These are phyloP conservation scores for Beverwykella pulmonaria DNA, from an alignment of 495 filamentous ascomycete species.

Conservation along the genomic window DNA sequence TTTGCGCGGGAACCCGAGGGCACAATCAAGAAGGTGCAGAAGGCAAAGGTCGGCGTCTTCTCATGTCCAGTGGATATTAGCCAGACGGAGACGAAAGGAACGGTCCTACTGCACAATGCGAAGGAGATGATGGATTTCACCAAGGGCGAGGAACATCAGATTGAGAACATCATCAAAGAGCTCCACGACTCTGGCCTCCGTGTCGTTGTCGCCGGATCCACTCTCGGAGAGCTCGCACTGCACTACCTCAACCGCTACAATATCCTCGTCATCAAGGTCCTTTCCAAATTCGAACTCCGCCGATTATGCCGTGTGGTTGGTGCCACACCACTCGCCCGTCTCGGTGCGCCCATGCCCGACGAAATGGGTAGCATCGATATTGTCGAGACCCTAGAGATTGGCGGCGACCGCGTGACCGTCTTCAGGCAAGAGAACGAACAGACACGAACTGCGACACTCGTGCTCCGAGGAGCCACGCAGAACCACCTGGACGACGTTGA, in stretches of 20 bases:
- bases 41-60: conserved; percentile 96
- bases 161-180: conserved; percentile 91
- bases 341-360: conserved; percentile 98
- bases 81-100: conserved; percentile 99
- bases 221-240: conserved; percentile 90
- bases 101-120: conserved; percentile 94
- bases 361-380: conserved; percentile 96
- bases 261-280: conserved; percentile 94
- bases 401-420: conserved; percentile 96
- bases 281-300: conserved; percentile 96
- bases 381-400: conserved; percentile 97
- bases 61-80: conserved; percentile 93
- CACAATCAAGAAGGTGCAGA: conserved; percentile 79
- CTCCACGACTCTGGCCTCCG: conserved; percentile 90
- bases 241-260: conserved; percentile 98
- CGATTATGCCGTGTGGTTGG: conserved; percentile 94
- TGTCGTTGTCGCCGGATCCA: conserved; percentile 86
- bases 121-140: conserved; percentile 99
- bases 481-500: conserved; percentile 98
- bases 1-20: conserved; percentile 90
- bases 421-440: conserved; percentile 95
- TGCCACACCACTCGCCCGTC: conserved; percentile 88
- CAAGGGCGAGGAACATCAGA: conserved; percentile 90
- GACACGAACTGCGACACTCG: conserved; percentile 91
- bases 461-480: conserved; percentile 93